Percentiles rank a stretch among this genome's conserved stretches.
These are phyloP conservation scores for carrot (Daucus carota) DNA, from an alignment of 129 eudicot species.

Conservation along the genomic window DH1_v3.0 NC_030388.2:1689001-1689500, in stretches of 20 bases:
- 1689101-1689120: no score
- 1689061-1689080: no score
- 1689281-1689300: slow-evolving; percentile 3
- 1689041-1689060: no score
- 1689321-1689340: slow-evolving; percentile 17
- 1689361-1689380: slow-evolving; percentile 7
- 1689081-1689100: no score
- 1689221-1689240: no score
- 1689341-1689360: slow-evolving; percentile 11
- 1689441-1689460: slow-evolving; percentile 22
- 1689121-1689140: no score
- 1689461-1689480: slow-evolving; percentile 7
- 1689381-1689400: slow-evolving; percentile 17
- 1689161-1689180: no score
- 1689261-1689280: neutral
- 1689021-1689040: no score
- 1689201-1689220: no score
- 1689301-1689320: slow-evolving; percentile 10
- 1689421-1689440: slow-evolving; percentile 26
- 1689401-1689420: slow-evolving; percentile 22
- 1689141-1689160: no score
- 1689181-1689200: no score
- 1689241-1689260: neutral
- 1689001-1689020: no score
- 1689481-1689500: slow-evolving; percentile 13